A percentile compares a stretch with the other conserved stretches of the same genome.
phyloP scores from a whole-genome alignment of 768 basidiomycete species.

The Termitomyces sp. region DNA sequence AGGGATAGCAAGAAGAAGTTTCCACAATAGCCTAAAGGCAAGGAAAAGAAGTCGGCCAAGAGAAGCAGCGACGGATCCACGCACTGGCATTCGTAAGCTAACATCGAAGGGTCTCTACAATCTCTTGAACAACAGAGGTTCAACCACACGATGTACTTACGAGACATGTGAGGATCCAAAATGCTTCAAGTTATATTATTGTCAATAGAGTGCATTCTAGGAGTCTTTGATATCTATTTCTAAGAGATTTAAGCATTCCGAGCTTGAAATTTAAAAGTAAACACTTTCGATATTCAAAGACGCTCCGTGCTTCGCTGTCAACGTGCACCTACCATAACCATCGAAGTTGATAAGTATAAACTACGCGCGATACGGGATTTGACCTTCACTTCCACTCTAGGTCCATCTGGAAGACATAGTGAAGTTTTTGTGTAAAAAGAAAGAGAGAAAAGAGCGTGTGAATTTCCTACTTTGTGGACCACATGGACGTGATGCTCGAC shows the following conservation, averaged over 20 bases:
- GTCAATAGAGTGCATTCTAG: neutral
- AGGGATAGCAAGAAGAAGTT: constrained; percentile 6
- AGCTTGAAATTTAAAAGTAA: no score
- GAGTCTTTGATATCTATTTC: no score
- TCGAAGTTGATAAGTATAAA: neutral
- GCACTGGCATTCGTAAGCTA: constrained; percentile 4
- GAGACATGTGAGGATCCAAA: neutral
- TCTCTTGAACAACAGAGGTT: neutral
- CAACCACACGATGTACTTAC: neutral
- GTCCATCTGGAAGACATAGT: neutral
- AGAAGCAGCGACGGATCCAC: constrained; percentile 18
- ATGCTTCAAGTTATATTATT: neutral
- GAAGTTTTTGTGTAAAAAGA: neutral
- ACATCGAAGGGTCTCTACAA: constrained; percentile 11
- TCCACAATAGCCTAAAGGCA: constrained; percentile 7
- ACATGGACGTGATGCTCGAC: neutral
- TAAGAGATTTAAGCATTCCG: neutral
- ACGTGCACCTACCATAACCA: neutral
- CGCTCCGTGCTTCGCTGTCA: neutral
- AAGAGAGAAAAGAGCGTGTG: neutral
- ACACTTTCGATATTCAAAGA: neutral
- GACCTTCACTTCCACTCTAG: neutral
- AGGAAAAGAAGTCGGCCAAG: constrained; percentile 7
- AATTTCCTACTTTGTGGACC: neutral
- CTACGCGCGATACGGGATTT: neutral